Evolutionary conservation across 2,329 filamentous ascomycete species (phyloP).

Genomic region (Colletotrichum incanum): DNA sequence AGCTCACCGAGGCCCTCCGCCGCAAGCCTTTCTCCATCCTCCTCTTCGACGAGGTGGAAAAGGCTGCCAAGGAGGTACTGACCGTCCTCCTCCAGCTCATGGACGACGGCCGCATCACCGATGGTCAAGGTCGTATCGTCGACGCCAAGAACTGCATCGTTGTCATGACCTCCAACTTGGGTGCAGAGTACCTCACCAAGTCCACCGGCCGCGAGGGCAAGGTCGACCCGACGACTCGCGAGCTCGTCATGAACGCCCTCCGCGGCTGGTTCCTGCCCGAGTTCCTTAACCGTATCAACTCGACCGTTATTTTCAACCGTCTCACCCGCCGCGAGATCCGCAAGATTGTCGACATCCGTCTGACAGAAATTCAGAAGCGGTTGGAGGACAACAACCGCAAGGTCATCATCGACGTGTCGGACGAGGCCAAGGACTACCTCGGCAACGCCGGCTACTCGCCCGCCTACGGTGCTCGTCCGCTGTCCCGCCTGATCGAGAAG

Average conservation of each 20-base stretch:
- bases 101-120: constrained; percentile 98
- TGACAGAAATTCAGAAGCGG: constrained; percentile 91
- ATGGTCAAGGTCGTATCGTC: constrained; percentile 94
- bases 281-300: constrained; percentile 98
- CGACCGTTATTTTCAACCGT: constrained; percentile 98
- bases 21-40: constrained; percentile 98
- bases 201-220: constrained; percentile 83
- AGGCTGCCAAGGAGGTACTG: constrained; percentile 96
- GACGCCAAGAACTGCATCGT: constrained; percentile 99
- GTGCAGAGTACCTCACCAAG: constrained; percentile 92
- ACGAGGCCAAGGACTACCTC: constrained; percentile 93
- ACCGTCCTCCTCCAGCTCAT: constrained; percentile 99
- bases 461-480: constrained; percentile 91
- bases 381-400: constrained; percentile 89
- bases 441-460: constrained; percentile 94
- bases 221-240: constrained; percentile 88
- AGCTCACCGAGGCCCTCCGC: constrained; percentile 94
- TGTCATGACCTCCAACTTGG: constrained; percentile 98
- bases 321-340: constrained; percentile 92
- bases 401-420: constrained; percentile 84
- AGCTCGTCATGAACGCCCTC: constrained; percentile 91
- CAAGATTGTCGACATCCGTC: constrained; percentile 93
- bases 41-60: constrained; percentile 98
- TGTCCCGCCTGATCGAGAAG: constrained; percentile 93
- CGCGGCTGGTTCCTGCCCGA: constrained; percentile 98